A percentile compares a stretch with the other conserved stretches of the same genome.
Conservation (phyloP, 1,284 basidiomycete species). For the Malassezia globosa region DNA sequence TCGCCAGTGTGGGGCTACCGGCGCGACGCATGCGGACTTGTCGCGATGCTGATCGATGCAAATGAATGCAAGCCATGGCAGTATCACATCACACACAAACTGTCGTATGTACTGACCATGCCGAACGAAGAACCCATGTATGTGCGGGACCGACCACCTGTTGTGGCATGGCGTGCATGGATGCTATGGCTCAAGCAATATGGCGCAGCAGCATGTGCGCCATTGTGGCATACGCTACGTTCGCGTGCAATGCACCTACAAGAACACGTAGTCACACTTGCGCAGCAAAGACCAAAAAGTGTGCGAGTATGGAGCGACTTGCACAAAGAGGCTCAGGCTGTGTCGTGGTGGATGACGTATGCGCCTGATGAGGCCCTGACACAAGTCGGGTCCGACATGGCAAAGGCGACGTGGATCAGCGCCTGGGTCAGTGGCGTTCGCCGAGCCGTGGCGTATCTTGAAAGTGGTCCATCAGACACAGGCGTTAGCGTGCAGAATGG, state of each 20-base stretch:
- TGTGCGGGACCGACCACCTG: background rate
- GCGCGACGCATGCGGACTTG: background rate
- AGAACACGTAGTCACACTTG: background rate
- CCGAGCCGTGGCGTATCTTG: background rate
- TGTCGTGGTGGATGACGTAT: background rate
- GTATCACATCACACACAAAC: constrained; percentile 10
- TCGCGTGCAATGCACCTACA: background rate
- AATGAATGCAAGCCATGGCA: constrained; percentile 14
- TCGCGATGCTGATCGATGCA: constrained; percentile 2
- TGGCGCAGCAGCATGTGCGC: background rate
- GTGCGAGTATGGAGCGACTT: background rate
- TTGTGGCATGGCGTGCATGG: constrained; percentile 8
- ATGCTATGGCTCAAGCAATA: background rate
- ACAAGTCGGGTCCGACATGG: background rate
- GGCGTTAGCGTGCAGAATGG: no score
- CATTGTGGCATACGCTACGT: background rate
- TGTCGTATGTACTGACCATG: constrained; percentile 4
- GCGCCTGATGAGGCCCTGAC: background rate
- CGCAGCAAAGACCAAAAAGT: background rate
- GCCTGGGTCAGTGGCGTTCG: background rate
- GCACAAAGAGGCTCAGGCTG: background rate
- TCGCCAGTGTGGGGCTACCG: constrained; percentile 12
- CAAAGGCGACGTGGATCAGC: background rate
- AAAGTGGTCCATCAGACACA: background rate
- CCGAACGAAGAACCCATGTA: background rate